phyloP scores from a whole-genome alignment of 768 basidiomycete genomes.

The Macrolepiota fuliginosa region DNA sequence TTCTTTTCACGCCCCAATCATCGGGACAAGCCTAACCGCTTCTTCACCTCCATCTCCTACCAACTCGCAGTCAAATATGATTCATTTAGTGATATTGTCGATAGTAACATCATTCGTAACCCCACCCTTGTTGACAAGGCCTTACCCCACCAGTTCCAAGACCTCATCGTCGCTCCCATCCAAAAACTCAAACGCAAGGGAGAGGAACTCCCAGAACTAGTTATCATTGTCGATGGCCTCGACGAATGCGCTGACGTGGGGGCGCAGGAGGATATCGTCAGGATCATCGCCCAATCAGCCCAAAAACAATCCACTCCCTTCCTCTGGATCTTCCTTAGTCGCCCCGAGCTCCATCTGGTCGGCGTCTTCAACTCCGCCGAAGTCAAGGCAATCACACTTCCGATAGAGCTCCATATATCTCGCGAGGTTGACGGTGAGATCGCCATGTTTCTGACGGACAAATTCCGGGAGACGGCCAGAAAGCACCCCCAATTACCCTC shows the following conservation, averaged over 20 bases:
- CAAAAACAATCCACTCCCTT: no score
- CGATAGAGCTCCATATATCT: conserved; percentile 4
- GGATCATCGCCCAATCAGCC: neutral
- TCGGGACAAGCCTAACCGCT: neutral
- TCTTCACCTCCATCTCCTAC: neutral
- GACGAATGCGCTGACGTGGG: neutral
- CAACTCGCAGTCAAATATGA: no score
- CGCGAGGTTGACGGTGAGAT: conserved; percentile 12
- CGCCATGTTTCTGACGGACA: conserved; percentile 5
- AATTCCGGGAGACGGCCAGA: neutral
- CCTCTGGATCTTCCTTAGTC: neutral
- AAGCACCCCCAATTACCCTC: neutral
- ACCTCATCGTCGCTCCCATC: neutral
- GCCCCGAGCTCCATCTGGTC: conserved; percentile 1
- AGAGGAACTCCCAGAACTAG: neutral
- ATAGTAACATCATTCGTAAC: neutral
- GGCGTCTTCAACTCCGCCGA: neutral
- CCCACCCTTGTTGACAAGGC: no score
- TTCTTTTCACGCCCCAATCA: no score
- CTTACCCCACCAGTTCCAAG: no score
- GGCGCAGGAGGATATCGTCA: neutral
- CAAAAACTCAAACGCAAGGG: neutral
- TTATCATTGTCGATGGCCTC: no score
- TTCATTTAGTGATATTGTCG: neutral
- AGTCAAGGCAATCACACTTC: neutral